Percentiles rank a stretch among this genome's conserved stretches.
These are phyloP conservation scores for Aspergillus bridgeri DNA, from an alignment of 495 filamentous ascomycete genomes.

Conservation along the genomic window DNA sequence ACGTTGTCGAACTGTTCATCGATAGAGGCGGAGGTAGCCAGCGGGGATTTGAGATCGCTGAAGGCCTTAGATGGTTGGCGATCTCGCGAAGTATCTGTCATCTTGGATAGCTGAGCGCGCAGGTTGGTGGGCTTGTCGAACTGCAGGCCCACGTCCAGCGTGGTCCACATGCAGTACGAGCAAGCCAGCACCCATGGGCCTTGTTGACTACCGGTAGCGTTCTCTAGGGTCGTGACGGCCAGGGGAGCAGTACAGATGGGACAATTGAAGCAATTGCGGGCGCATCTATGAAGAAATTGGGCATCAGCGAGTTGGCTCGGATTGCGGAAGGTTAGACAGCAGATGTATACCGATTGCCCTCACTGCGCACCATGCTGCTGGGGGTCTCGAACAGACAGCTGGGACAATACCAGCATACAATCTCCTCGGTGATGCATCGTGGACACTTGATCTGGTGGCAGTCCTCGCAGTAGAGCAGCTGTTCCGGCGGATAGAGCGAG, in stretches of 20 bases:
- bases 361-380: conserved; percentile 80
- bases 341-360: conserved; percentile 74
- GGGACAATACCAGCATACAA: conserved; percentile 93
- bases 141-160: conserved; percentile 81
- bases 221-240: conserved; percentile 63
- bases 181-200: conserved; percentile 80
- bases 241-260: conserved; percentile 83
- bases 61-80: conserved; percentile 34
- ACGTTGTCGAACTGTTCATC: conserved; percentile 26
- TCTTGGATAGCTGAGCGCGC: conserved; percentile 66
- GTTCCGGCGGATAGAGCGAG: conserved; percentile 88
- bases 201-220: conserved; percentile 35
- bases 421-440: conserved; percentile 86
- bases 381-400: conserved; percentile 94
- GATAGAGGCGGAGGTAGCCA: conserved; percentile 37
- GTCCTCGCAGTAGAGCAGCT: conserved; percentile 92
- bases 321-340: too few species aligned
- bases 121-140: conserved; percentile 87
- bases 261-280: conserved; percentile 91
- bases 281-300: conserved; percentile 60
- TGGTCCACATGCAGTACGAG: conserved; percentile 87
- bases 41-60: conserved; percentile 38
- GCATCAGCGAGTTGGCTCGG: background rate
- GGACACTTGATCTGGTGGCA: conserved; percentile 94
- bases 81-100: conserved; percentile 34